These are phyloP conservation scores for Pisolithus thermaeus DNA, from an alignment of 1,284 basidiomycete genomes.

Conservation along the genomic window DNA sequence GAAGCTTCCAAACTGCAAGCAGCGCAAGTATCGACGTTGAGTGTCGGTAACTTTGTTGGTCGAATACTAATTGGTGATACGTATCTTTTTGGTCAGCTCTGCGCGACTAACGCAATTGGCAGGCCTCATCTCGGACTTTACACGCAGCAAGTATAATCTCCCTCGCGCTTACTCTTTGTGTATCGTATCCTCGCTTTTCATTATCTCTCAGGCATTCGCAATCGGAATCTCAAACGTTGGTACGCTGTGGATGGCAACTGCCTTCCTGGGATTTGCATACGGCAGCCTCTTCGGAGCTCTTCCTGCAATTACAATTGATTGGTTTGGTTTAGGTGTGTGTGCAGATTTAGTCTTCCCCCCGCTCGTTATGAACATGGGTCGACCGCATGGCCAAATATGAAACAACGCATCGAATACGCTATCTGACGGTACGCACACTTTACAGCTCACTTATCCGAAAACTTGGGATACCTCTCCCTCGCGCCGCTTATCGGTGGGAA, in stretches of 20 bases:
- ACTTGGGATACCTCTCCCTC: slow-evolving; percentile 79
- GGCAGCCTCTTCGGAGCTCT: slow-evolving; percentile 74
- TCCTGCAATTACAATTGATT: slow-evolving; percentile 78
- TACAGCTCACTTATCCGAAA: slow-evolving; percentile 70
- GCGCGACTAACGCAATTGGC: neutral
- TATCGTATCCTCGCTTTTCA: slow-evolving; percentile 60
- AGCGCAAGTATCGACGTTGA: slow-evolving; percentile 80
- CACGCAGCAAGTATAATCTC: slow-evolving; percentile 51
- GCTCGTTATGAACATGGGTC: neutral
- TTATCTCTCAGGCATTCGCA: slow-evolving; percentile 64
- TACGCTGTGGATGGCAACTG: slow-evolving; percentile 72
- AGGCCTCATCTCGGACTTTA: slow-evolving; percentile 71
- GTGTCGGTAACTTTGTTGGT: slow-evolving; percentile 79
- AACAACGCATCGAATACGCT: neutral
- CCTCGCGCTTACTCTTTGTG: slow-evolving; percentile 70
- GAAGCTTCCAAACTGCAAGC: slow-evolving; percentile 76
- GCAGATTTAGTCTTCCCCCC: neutral
- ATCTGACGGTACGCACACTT: too few species aligned
- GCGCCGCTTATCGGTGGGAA: slow-evolving; percentile 81
- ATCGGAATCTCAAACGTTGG: slow-evolving; percentile 53
- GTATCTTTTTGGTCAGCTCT: neutral
- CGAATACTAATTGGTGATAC: slow-evolving; percentile 70
- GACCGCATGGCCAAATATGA: neutral
- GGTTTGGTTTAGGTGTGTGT: slow-evolving; percentile 74
- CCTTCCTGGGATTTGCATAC: slow-evolving; percentile 68